Percentiles rank a stretch among this genome's conserved stretches.
Conservation (phyloP, 768 basidiomycete genomes). For the Leccinum broughii region DNA sequence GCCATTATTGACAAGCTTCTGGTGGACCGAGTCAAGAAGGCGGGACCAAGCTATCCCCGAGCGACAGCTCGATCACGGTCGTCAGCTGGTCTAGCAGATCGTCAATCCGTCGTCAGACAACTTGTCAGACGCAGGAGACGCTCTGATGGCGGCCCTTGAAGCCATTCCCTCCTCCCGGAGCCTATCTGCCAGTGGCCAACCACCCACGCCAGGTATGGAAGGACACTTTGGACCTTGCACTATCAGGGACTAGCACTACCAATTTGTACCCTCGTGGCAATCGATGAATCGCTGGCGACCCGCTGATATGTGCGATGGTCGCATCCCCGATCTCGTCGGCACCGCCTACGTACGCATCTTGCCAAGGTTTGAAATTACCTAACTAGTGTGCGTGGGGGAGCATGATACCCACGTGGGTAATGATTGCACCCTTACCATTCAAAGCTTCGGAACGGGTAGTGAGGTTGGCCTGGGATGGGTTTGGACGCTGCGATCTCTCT, state of each 20-base stretch:
- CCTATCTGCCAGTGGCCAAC: constrained; percentile 9
- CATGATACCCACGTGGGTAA: constrained; percentile 10
- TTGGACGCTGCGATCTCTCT: not conserved
- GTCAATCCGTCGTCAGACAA: constrained; percentile 7
- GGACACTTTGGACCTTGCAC: constrained; percentile 8
- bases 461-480: not conserved
- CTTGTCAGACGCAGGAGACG: not conserved
- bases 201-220: constrained; percentile 9
- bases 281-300: constrained; percentile 16
- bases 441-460: not conserved
- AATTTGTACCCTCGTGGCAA: constrained; percentile 22
- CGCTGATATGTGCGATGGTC: constrained; percentile 21
- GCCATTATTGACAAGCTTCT: constrained; percentile 3
- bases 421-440: not conserved
- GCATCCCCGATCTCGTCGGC: constrained; percentile 21
- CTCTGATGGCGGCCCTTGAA: not conserved
- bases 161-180: not conserved
- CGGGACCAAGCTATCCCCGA: constrained; percentile 5
- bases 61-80: constrained; percentile 11
- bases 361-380: constrained; percentile 1
- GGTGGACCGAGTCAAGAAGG: not conserved
- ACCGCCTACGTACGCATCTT: not conserved
- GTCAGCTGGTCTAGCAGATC: constrained; percentile 1
- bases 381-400: constrained; percentile 2
- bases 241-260: constrained; percentile 14